Evolutionary conservation across 2,329 filamentous ascomycete genomes (phyloP).

Genomic region (Apiospora pterosperma): DNA sequence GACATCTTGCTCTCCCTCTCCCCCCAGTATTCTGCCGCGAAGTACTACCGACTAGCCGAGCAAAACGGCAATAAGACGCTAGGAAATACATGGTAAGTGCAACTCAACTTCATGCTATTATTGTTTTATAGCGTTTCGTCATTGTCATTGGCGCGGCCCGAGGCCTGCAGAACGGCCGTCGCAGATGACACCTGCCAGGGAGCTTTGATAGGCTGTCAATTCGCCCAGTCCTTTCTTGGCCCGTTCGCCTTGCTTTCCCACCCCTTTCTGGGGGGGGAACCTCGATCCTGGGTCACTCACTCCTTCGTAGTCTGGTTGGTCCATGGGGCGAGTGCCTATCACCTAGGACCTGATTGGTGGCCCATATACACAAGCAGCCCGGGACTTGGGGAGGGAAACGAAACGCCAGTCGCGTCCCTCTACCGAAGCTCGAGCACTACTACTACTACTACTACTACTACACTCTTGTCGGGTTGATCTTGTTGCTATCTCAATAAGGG

Average conservation of each 20-base stretch:
- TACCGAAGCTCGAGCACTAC: neutral
- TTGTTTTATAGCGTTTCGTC: constrained; percentile 5
- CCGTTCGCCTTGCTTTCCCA: constrained; percentile 21
- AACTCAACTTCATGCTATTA: constrained; percentile 13
- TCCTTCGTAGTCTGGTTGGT: neutral
- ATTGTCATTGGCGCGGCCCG: constrained; percentile 5
- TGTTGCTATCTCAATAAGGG: neutral
- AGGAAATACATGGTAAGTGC: constrained; percentile 88
- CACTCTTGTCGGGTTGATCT: neutral
- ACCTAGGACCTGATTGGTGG: neutral
- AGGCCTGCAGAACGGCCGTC: constrained; percentile 20
- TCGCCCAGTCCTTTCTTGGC: constrained; percentile 12
- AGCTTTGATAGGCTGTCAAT: constrained; percentile 31
- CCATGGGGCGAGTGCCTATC: neutral
- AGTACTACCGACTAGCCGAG: constrained; percentile 90
- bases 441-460: neutral
- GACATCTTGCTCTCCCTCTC: constrained; percentile 28
- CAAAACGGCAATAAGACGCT: constrained; percentile 83
- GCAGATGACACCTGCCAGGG: constrained; percentile 24
- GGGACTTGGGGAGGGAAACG: neutral
- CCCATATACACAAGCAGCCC: neutral
- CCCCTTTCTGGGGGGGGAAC: neutral
- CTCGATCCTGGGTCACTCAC: neutral
- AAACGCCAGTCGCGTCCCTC: neutral
- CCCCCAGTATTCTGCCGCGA: constrained; percentile 71